Base-by-base conservation (phyloP, 768 basidiomycete species). In the Strobilomyces confusus region DNA sequence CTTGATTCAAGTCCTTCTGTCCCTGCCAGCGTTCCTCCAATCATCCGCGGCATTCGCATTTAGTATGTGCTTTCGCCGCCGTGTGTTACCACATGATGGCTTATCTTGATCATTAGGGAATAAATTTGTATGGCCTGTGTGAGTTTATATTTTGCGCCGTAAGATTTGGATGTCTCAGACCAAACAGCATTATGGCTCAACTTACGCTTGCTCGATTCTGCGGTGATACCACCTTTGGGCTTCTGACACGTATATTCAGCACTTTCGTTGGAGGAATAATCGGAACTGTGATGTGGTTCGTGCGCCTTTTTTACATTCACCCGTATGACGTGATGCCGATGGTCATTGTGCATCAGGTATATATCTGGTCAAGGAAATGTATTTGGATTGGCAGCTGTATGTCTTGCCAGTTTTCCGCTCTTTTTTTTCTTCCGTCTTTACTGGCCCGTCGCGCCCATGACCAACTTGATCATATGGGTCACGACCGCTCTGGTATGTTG, bases 121-220 rank as follows among this genome's bases (percentile, higher is more conserved):
- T 52, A 74, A 80, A 51, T 82, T 84, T 60, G 77, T 84, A 3
- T 91, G 89, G 89, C 86, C 75, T 12, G 76, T 89, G 83, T 88
- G 52, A 62, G 80, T 52, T 36, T 34, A 15, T 48, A 5, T 45
- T 36, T 30, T 50, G 1, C 3, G 8, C 48, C 19, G 13, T 29
- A 17, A 25, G n/a, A 4, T 29, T 34, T 20, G 12, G n/a, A 38
- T 51, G 25, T 37, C 48, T 55, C 32, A 58, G 47, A 5, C 12
- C 32, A 25, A 2, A n/a, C 51, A 87, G 85, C 14, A 77, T 89
- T 62, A 88, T 90, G 84, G 87, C 80, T 0, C 89, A 90, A 59
- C 71, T 89, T 9, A 86, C 86, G 0, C 67, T 88, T 0, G 73
- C 84, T 12, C 80, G 87, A 17, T 90, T 89, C 62, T 76, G 84